Base-by-base conservation (phyloP, 2,329 filamentous ascomycete genomes). In the Calcarisporium arbuscula region DNA sequence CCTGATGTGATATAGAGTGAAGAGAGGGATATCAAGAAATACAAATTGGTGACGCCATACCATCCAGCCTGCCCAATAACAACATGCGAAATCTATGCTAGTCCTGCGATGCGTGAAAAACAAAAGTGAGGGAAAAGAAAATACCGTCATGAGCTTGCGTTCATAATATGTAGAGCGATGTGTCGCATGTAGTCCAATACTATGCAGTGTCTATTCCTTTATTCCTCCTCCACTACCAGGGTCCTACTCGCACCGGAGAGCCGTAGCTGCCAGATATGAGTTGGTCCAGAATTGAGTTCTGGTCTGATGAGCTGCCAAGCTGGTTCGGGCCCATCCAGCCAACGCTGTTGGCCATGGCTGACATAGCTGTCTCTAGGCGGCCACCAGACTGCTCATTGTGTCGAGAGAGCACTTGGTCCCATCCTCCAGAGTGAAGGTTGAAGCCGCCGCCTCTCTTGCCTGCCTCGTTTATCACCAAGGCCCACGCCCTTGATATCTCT, bases 401-500 rank as follows among this genome's bases (percentile, higher is more conserved):
- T 53, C 86, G 87, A 18, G 78, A 69, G 28, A 98, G 66, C 49
- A 80, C 85, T 58, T 92, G 81, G 51, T 96, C 90, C 92, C 92
- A 98, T 39, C 85, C 85, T 34, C 85, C 88, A 30, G 87, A 85
- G 51, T 95, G 85, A 45, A 98, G 56, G 45, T 86, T 80, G 50
- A 96, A 92, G 21, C 92, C 92, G 19, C 87, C 89, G 9, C 87
- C 90, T 47, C 85, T 77, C 67, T 96, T 96, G 16, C 84, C 81
- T 3, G 88, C 87, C 60, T 98, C 92, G 41, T 81, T 82, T 47
- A 98, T 84, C 32, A 95, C 90, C 46, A 94, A 61, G 12, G 86
- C 81, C 92, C 92, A 98, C 2, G 92, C 92, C 52, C 83, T 87
- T 18, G 86, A 82, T 44, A 98, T 89, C 55, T 96, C 92, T 51